A percentile compares a stretch with the other conserved stretches of the same genome.
Conservation (phyloP, 768 basidiomycete species). For the Cystobasidium ongulense region DNA sequence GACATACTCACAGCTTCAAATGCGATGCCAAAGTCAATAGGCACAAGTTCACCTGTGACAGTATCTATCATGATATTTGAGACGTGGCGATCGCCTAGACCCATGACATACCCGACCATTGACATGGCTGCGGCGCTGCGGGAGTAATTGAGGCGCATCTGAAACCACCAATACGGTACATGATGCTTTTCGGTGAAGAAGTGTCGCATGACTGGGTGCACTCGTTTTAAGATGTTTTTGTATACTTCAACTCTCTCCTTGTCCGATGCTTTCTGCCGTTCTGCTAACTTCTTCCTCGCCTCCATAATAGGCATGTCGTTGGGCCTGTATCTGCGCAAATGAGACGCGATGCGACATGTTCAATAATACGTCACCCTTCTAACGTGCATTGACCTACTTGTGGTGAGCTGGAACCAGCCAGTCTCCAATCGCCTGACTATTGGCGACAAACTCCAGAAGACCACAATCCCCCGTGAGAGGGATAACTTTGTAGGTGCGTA, state of each 20-base stretch:
- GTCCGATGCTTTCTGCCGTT: slow-evolving; percentile 21
- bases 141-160: slow-evolving; percentile 77
- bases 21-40: slow-evolving; percentile 93
- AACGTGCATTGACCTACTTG: slow-evolving; percentile 48
- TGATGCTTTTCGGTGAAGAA: slow-evolving; percentile 87
- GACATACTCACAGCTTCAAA: slow-evolving; percentile 70
- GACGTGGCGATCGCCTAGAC: slow-evolving; percentile 83
- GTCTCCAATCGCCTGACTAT: slow-evolving; percentile 58
- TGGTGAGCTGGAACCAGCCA: slow-evolving; percentile 63
- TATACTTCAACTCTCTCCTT: slow-evolving; percentile 42
- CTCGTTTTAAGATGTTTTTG: slow-evolving; percentile 48
- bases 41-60: slow-evolving; percentile 73
- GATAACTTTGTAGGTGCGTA: slow-evolving; percentile 80
- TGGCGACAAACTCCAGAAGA: slow-evolving; percentile 78
- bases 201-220: slow-evolving; percentile 83
- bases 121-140: slow-evolving; percentile 88
- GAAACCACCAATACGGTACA: slow-evolving; percentile 81
- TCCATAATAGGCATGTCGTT: slow-evolving; percentile 50
- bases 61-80: slow-evolving; percentile 87
- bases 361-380: neutral
- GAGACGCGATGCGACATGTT: neutral
- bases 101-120: slow-evolving; percentile 85
- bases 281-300: slow-evolving; percentile 43
- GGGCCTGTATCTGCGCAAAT: slow-evolving; percentile 63
- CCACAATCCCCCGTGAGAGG: slow-evolving; percentile 74